Base-by-base conservation (phyloP, 768 basidiomycete genomes). In the Mycena leptocephala region DNA sequence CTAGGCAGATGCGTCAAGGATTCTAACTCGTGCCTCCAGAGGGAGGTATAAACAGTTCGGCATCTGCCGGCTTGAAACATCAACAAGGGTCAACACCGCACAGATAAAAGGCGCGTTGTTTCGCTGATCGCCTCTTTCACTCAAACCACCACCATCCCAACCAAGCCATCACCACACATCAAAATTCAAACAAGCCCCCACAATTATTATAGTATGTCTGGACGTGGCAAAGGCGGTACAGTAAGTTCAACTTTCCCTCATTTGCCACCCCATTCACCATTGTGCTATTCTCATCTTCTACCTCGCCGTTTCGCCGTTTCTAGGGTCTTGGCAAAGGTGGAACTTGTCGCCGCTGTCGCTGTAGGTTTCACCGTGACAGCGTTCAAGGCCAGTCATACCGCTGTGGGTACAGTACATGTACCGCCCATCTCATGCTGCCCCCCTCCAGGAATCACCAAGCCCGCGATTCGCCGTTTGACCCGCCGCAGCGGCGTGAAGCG, bases 401-500 rank as follows among this genome's bases (percentile, higher is more conserved):
- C 43, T 43, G 18, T 43, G 43, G 9, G 18, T 9, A 16, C 8
- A 16, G 43, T 16, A 20, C 18, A 39, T 16, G 10, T 43, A 37
- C 35, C 35, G 13, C 35, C 35, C 35, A 0, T 84, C 33, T 32
- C 13, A 32, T 58, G 18, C 18, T 43, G 43, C 24, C 8, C 48
- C 20, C 64, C 14, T 32, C 5, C 83, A 92, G 95, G 91, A 89
- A 97, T 94, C 85, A 97, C 94, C 79, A 94, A 97, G 90, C 95
- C 96, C 78, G 96, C 94, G 80, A 93, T 97, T 86, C 95, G 95
- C 90, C 96, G 97, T 90, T 95, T 98, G 72, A 96, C 96, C 61
- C 95, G 95, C 86, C 95, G 97, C 91, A 96, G 97, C 82, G 97
- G 97, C 94, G 96, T 98, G 83, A 97, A 98, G 91, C 93, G 95